Evolutionary conservation across 495 filamentous ascomycete species (phyloP).

Genomic region (Penicillium atrosanguineum): DNA sequence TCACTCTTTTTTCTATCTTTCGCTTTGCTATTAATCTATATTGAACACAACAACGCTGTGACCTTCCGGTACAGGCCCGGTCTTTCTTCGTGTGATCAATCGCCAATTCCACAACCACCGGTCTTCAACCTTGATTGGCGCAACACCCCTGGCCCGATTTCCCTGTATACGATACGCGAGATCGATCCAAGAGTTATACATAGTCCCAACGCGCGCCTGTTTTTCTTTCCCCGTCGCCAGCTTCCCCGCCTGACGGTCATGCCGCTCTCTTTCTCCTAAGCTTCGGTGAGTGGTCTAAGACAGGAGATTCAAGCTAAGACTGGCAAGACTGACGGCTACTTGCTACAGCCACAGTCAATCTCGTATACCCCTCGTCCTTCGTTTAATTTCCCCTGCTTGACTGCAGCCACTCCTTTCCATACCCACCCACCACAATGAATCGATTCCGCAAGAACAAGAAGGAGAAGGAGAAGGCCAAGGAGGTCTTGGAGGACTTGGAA

Average conservation of each 20-base stretch:
- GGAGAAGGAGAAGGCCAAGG: slow-evolving; percentile 37
- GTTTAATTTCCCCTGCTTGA: background rate
- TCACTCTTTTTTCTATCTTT: slow-evolving; percentile 1
- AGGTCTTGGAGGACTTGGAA: slow-evolving; percentile 21
- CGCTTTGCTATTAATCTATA: background rate
- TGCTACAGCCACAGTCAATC: slow-evolving; percentile 6
- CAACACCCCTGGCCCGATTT: slow-evolving; percentile 12
- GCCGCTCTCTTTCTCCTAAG: slow-evolving; percentile 21
- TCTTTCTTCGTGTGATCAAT: slow-evolving; percentile 21
- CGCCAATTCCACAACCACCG: slow-evolving; percentile 3
- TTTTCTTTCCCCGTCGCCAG: slow-evolving; percentile 4
- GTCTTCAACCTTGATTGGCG: slow-evolving; percentile 15
- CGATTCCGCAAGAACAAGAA: slow-evolving; percentile 71
- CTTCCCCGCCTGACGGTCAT: slow-evolving; percentile 19
- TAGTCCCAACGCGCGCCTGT: background rate
- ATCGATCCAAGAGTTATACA: slow-evolving; percentile 10
- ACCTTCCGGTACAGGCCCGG: background rate
- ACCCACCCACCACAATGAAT: slow-evolving; percentile 55
- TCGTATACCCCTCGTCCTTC: slow-evolving; percentile 1
- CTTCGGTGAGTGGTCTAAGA: slow-evolving; percentile 14
- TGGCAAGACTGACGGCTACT: slow-evolving; percentile 3
- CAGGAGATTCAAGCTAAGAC: background rate
- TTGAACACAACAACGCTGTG: background rate
- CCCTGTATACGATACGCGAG: slow-evolving; percentile 6
- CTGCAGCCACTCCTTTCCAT: slow-evolving; percentile 6